Base-by-base conservation (phyloP, 1,139 yeast species). In the Magnusiomyces clavatus region DNA sequence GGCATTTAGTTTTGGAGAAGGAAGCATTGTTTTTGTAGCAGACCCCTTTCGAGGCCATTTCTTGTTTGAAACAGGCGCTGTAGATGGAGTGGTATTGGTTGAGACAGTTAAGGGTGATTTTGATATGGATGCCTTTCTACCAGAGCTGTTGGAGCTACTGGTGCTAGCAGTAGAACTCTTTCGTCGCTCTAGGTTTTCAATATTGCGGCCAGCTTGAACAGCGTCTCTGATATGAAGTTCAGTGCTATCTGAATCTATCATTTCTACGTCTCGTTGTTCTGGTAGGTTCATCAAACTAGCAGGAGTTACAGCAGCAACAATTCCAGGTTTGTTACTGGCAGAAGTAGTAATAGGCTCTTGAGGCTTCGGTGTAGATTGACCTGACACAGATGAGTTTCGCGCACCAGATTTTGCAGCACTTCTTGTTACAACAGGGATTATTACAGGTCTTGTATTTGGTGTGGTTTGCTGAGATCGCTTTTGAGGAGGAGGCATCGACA, bases 211-310 rank as follows among this genome's bases (percentile, higher is more conserved):
- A 6, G 65, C 64, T 8, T 57, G 50, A 10, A 61, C 57, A 13
- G 67, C 67, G 38, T 56, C 57, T 34, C 57, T 55, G 40, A 63
- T 48, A 43, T 60, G 55, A 34, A 60, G 64, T 35, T 62, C 64
- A n/a, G 61, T 56, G 16, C 53, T 49, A 14, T 54, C 50, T 19
- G 52, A 16, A 44, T 51, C 55, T 31, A 48, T 31, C 47, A 54
- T 49, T 47, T 57, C 54, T 40, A 47, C 51, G 29, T 51, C 51
- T 42, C 52, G 51, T 50, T 55, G 47, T 57, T 56, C 29, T 52
- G 59, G 34, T 16, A 73, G 62, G 53, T 72, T 72, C 77, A 73
- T 73, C 44, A 73, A 59, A 20, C 73, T 70, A 6, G 77, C 73
- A 2, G 73, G 74, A 0, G 74, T 70, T 1, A 67, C 71, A 8